Evolutionary conservation across 805 yeast species (phyloP).

Genomic region (Candida silvicultrix): DNA sequence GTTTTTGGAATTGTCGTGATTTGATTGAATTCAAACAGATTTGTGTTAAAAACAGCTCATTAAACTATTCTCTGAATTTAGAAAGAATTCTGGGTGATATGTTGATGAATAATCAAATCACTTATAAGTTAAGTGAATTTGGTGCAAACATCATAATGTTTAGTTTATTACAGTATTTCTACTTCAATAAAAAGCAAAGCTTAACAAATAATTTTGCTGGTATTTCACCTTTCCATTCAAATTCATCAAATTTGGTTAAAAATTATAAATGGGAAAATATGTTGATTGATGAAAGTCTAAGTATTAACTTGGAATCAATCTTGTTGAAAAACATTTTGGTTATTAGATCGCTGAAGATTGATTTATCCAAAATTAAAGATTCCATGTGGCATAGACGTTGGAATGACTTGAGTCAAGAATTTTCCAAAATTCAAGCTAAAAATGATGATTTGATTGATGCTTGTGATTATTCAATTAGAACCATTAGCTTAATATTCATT

Average conservation of each 20-base stretch:
- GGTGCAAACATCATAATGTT: slow-evolving; percentile 37
- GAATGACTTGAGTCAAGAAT: slow-evolving; percentile 16
- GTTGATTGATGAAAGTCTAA: slow-evolving; percentile 17
- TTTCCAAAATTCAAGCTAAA: slow-evolving; percentile 13
- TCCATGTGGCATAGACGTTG: slow-evolving; percentile 34
- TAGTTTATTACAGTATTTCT: slow-evolving; percentile 33
- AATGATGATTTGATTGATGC: slow-evolving; percentile 22
- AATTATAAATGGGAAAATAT: slow-evolving; percentile 29
- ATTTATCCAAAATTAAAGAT: slow-evolving; percentile 29
- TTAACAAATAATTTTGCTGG: slow-evolving; percentile 28
- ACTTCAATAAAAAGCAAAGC: slow-evolving; percentile 14
- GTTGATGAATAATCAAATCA: slow-evolving; percentile 34
- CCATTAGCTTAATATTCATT: slow-evolving; percentile 17
- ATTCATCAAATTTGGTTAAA: slow-evolving; percentile 32
- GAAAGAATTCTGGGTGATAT: slow-evolving; percentile 28
- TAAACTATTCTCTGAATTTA: slow-evolving; percentile 23
- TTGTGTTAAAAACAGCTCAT: slow-evolving; percentile 15
- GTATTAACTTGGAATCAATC: slow-evolving; percentile 35
- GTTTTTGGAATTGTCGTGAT: slow-evolving; percentile 31
- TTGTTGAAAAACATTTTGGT: slow-evolving; percentile 29
- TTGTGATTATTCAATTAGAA: slow-evolving; percentile 22
- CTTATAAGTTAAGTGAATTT: slow-evolving; percentile 30
- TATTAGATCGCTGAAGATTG: slow-evolving; percentile 28
- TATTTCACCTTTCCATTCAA: slow-evolving; percentile 33
- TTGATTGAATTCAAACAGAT: slow-evolving; percentile 26